Base-by-base conservation (phyloP, 257 asterid species). In the Petrea volubilis region DNA sequence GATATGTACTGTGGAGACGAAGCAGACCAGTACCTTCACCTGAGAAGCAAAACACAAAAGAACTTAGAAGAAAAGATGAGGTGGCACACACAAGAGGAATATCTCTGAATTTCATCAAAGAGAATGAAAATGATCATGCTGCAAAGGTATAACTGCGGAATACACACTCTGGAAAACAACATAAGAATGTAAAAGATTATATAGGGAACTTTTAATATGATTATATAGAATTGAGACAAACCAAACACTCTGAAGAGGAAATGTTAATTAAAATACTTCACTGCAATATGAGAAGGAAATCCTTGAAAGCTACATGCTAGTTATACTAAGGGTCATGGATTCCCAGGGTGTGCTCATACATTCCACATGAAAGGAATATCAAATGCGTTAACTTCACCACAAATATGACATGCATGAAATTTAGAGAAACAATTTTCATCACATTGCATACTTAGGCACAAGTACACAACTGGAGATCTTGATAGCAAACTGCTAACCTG, bases 11-110 rank as follows among this genome's bases (percentile, higher is more conserved):
- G 75, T 94, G 99, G 70, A 94, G 99, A 57, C 97, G 99, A 81
- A 94, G 99, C 77, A 94, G 88, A 66, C 99, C 99, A 58, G 95
- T 94, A 70, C 99, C 99, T 88, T 94, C 99, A 69, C 99, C 99
- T 94, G 87, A 74, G 69, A 70, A 41, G 61, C n/a, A 4, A 66
- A 15, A 41, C 3, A 20, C 6, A 7, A 72, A 57, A 58, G 50
- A 67, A 51, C 33, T 18, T 49, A 28, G 47, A 31, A 40, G 55
- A 67, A 18, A 34, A 21, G 65, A 65, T 29, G 41, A 60, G 12
- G 36, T 59, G 3, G 66, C 57, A 59, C 11, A 28, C n/a, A n/a
- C n/a, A 4, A 50, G 50, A 73, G 64, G 64, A 70, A 33, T 31
- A 20, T 52, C 71, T 49, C 70, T 73, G 28, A 33, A 74, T 47